Percentiles rank a stretch among this genome's conserved stretches.
Conservation (phyloP, 2,329 filamentous ascomycete genomes). For the Exophiala sideris region DNA sequence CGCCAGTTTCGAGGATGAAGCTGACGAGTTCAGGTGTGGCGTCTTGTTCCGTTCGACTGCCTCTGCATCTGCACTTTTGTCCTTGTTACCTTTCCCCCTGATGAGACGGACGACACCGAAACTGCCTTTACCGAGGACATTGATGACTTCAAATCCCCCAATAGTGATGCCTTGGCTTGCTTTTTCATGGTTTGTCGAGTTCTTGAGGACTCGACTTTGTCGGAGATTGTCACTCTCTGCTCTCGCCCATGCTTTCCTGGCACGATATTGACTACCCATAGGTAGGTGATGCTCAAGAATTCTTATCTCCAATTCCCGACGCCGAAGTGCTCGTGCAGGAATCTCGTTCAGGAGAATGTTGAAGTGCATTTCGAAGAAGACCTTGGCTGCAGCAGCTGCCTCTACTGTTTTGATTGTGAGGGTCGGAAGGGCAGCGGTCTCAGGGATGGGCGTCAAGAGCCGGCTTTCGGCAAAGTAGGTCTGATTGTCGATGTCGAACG, state of each 20-base stretch:
- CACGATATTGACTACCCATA: conserved; percentile 27
- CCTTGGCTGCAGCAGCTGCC: conserved; percentile 73
- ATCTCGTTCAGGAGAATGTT: conserved; percentile 61
- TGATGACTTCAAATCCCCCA: conserved; percentile 74
- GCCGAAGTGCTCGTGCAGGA: conserved; percentile 60
- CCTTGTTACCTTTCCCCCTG: conserved; percentile 54
- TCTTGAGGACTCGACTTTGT: conserved; percentile 67
- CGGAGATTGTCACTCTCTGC: conserved; percentile 74
- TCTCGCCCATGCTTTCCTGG: conserved; percentile 57
- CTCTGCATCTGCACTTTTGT: background rate
- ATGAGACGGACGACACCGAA: conserved; percentile 91
- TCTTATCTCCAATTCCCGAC: conserved; percentile 60
- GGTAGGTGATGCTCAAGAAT: conserved; percentile 42
- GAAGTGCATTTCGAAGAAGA: conserved; percentile 82
- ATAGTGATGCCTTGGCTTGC: conserved; percentile 51
- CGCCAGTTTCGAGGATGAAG: no score
- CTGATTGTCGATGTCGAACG: conserved; percentile 14
- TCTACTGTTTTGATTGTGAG: conserved; percentile 62
- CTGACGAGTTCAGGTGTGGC: background rate
- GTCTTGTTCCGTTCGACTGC: conserved; percentile 7
- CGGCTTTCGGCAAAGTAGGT: conserved; percentile 2
- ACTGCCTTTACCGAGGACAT: conserved; percentile 85
- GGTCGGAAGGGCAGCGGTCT: conserved; percentile 3
- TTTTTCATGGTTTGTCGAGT: conserved; percentile 48
- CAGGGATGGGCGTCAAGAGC: conserved; percentile 23